A percentile compares a stretch with the other conserved stretches of the same genome.
These are phyloP conservation scores for Berkeleyomyces rouxiae DNA, from an alignment of 2,329 filamentous ascomycete species.

Conservation along the genomic window DNA sequence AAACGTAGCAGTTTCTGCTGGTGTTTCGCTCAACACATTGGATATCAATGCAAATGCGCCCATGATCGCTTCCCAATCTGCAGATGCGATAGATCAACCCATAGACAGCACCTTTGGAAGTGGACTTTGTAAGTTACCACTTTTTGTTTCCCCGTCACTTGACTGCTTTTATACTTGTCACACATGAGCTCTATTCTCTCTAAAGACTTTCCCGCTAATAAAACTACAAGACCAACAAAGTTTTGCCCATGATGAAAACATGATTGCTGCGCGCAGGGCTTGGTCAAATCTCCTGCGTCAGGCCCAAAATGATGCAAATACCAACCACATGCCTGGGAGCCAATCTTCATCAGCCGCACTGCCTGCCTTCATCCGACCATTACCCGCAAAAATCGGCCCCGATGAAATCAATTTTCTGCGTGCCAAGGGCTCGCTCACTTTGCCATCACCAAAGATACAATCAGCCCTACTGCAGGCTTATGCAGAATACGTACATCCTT, in stretches of 20 bases:
- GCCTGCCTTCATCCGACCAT: slow-evolving; percentile 57
- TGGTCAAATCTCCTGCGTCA: slow-evolving; percentile 11
- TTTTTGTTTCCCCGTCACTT: not conserved
- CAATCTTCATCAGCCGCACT: slow-evolving; percentile 24
- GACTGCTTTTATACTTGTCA: not conserved
- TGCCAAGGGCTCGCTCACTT: slow-evolving; percentile 66
- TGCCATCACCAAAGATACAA: slow-evolving; percentile 54
- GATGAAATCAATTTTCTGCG: slow-evolving; percentile 75
- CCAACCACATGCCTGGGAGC: not conserved
- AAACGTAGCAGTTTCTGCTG: not conserved
- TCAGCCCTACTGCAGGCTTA: slow-evolving; percentile 71
- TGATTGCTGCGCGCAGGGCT: slow-evolving; percentile 8
- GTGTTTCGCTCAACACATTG: not conserved
- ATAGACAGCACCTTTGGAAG: not conserved
- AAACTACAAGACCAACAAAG: slow-evolving; percentile 19
- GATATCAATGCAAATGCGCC: not conserved
- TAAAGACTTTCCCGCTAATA: slow-evolving; percentile 22
- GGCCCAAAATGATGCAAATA: slow-evolving; percentile 19
- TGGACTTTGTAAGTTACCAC: not conserved
- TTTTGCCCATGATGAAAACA: slow-evolving; percentile 8
- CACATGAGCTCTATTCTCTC: not conserved
- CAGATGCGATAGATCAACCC: not conserved
- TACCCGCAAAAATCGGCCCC: slow-evolving; percentile 57
- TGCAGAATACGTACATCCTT: slow-evolving; percentile 80
- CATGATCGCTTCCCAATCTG: not conserved